A percentile compares a stretch with the other conserved stretches of the same genome.
Conservation (phyloP, 306 rosid genomes). For the Notholithocarpus densiflorus region DNA sequence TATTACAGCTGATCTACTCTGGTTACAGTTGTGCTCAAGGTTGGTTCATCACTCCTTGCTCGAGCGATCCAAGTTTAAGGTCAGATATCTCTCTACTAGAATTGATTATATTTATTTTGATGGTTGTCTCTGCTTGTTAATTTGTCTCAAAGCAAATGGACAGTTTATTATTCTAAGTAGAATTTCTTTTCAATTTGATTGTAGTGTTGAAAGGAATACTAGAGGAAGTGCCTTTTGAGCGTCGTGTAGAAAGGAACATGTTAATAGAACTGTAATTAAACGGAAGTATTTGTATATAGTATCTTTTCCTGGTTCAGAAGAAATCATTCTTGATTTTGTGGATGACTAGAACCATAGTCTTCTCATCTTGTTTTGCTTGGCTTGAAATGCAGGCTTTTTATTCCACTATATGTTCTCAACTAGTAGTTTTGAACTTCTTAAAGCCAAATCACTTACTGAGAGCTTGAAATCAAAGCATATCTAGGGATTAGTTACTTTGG, state of each 20-base stretch:
- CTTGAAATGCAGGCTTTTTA: background rate
- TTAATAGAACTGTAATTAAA: background rate
- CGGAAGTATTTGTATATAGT: background rate
- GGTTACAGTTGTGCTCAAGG: slow-evolving; percentile 94
- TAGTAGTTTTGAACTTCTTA: background rate
- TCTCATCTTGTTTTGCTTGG: background rate
- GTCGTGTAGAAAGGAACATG: too few relatives aligned
- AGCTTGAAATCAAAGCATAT: background rate
- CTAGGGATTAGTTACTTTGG: background rate
- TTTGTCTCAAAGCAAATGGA: background rate
- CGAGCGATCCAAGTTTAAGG: slow-evolving; percentile 90
- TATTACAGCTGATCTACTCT: slow-evolving; percentile 70
- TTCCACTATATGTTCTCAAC: background rate
- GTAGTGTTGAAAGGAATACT: background rate
- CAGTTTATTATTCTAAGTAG: background rate
- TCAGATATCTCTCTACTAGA: slow-evolving; percentile 27
- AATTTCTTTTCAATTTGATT: background rate
- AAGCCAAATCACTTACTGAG: background rate
- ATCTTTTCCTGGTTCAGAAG: background rate
- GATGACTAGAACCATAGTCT: background rate
- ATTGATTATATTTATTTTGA: slow-evolving; percentile 17
- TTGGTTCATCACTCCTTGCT: slow-evolving; percentile 95
- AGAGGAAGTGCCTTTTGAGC: too few relatives aligned
- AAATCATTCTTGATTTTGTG: background rate
- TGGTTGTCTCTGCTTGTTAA: background rate